Evolutionary conservation across 306 rosid genomes (phyloP), one percentile per base, ranked within the genome.

Genomic region (Glycine soja): DNA sequence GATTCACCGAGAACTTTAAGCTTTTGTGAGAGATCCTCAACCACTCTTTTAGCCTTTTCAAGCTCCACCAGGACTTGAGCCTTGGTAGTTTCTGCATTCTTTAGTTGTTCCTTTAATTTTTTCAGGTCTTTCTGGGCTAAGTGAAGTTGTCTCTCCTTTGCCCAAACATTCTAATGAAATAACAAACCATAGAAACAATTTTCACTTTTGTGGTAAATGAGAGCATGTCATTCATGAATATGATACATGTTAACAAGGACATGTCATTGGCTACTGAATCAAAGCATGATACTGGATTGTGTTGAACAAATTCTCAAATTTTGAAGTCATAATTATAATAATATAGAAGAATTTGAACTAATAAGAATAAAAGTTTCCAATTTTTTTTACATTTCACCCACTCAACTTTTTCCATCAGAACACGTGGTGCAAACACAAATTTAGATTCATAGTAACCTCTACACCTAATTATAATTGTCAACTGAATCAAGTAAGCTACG

Each of bases 11-110:
- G 79, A 15, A 79, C 83, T 52, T 79, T 81, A 84, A 90, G 82
- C 87, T 89, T 89, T n/a, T 73, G 77, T 8, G 71, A 72, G 52
- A 92, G 86, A 43, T 85, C 95, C 61, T 88, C 87, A 32, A 76
- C 85, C 15, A 88, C 72, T 85, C 38, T 76, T 77, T 87, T 87
- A 48, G 89, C 65, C 70, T 78, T 89, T 76, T 87, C 89, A 64
- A 92, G 93, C 90, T 92, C 97, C 12, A 82, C 68, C 12, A 82
- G 86, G 42, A 90, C 95, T 84, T 90, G 88, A 52, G 87, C 78
- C 87, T 88, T 89, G 14, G 95, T 90, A 57, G 81, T 84, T 87
- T 90, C 91, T 34, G 92, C 95, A 82, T 86, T 87, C 83, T 75
- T 65, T 53, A 90, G 72, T 72, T 88, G 92, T 47, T 88, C 91